A percentile compares a stretch with the other conserved stretches of the same genome.
Conservation (phyloP, 1,139 yeast genomes). For the Candida albicans region DNA sequence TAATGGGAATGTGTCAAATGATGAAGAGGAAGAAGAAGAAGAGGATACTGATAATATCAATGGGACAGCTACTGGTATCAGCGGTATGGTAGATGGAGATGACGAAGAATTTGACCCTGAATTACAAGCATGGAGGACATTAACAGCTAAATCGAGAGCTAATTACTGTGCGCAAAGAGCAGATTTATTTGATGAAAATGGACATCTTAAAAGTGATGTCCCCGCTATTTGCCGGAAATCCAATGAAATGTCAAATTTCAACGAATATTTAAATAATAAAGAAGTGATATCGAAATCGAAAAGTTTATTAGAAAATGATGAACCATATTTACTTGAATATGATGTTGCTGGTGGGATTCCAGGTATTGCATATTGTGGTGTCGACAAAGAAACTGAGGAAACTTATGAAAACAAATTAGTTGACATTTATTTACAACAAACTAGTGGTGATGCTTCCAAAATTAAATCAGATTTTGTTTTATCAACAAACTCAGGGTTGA, state of each 20-base stretch:
- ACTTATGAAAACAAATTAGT: conserved; percentile 51
- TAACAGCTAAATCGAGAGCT: conserved; percentile 79
- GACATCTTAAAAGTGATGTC: conserved; percentile 60
- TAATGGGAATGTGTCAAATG: conserved; percentile 19
- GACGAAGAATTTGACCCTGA: conserved; percentile 66
- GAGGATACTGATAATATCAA: conserved; percentile 11
- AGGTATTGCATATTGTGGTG: conserved; percentile 54
- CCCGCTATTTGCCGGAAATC: conserved; percentile 67
- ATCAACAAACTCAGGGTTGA: conserved; percentile 55
- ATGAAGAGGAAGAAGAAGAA: conserved; percentile 28
- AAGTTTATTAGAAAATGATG: conserved; percentile 57
- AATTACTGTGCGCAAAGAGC: conserved; percentile 71
- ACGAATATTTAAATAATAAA: conserved; percentile 45
- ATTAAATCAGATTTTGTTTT: conserved; percentile 32
- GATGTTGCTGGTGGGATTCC: conserved; percentile 85
- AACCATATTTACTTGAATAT: conserved; percentile 76
- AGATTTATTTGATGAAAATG: conserved; percentile 57
- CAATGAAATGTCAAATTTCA: conserved; percentile 57
- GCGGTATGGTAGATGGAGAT: conserved; percentile 30
- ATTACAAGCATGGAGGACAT: conserved; percentile 74
- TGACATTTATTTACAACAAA: conserved; percentile 35
- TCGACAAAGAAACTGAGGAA: conserved; percentile 46
- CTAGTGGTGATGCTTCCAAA: conserved; percentile 28
- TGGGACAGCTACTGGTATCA: conserved; percentile 22
- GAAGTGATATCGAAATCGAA: conserved; percentile 42